Conservation (phyloP, 164 flowering plant species). For the Berberis vulgaris region DNA sequence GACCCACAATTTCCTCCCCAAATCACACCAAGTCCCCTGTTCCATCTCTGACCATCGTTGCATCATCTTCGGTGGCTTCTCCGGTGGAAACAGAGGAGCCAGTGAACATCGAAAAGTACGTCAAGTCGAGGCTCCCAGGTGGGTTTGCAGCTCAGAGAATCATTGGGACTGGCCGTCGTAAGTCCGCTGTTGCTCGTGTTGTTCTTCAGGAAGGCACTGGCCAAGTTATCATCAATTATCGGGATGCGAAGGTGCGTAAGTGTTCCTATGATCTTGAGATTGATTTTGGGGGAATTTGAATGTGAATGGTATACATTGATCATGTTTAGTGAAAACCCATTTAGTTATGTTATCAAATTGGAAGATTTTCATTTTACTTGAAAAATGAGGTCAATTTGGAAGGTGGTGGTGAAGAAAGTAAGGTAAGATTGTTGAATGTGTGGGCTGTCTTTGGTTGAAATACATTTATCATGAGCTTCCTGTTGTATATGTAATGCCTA, state of each 20-base stretch:
- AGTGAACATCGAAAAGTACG: slow-evolving; percentile 42
- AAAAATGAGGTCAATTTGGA: no score
- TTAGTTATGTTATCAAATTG: no score
- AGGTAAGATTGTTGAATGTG: no score
- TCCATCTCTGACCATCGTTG: slow-evolving; percentile 14
- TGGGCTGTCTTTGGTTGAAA: no score
- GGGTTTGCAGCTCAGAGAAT: slow-evolving; percentile 85
- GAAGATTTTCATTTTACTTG: no score
- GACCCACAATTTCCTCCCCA: slow-evolving; percentile 14
- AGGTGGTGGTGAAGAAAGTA: no score
- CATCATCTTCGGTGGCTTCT: slow-evolving; percentile 24
- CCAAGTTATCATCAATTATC: slow-evolving; percentile 71
- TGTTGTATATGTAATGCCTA: no score
- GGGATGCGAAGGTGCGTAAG: slow-evolving; percentile 63
- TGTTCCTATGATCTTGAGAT: neutral
- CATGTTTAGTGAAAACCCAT: neutral
- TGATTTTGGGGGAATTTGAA: neutral
- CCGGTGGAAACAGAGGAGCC: slow-evolving; percentile 30
- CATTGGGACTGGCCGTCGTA: slow-evolving; percentile 79
- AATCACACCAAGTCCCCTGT: slow-evolving; percentile 10
- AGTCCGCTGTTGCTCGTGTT: slow-evolving; percentile 86
- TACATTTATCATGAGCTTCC: no score
- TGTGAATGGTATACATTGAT: neutral
- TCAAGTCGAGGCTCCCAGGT: slow-evolving; percentile 83
- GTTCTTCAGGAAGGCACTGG: slow-evolving; percentile 92